Conservation (phyloP, 192 early-diverging fungal species). For the Mortierella alpina region DNA sequence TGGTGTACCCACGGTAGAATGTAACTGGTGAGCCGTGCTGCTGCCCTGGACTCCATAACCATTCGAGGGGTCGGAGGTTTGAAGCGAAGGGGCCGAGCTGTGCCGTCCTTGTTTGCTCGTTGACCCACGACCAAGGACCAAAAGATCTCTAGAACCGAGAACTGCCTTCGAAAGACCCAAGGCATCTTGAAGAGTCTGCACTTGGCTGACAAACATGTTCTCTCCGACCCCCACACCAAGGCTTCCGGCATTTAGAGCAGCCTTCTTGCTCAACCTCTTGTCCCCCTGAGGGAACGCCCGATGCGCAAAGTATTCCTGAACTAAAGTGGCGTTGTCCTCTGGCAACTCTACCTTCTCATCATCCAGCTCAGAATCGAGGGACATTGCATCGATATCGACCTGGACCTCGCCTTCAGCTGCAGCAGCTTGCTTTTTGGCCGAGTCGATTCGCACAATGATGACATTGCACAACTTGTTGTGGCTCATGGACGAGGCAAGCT, state of each 20-base stretch:
- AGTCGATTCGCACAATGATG: constrained; percentile 31
- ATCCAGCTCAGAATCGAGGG: constrained; percentile 22
- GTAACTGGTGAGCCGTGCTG: constrained; percentile 3
- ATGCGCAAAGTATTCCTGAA: constrained; percentile 26
- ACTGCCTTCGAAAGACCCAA: constrained; percentile 43
- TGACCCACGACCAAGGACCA: constrained; percentile 58
- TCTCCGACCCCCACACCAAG: constrained; percentile 39
- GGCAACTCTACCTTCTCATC: constrained; percentile 12
- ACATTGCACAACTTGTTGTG: constrained; percentile 26
- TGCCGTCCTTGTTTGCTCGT: constrained; percentile 18
- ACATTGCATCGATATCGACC: constrained; percentile 20
- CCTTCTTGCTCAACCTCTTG: constrained; percentile 18
- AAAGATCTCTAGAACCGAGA: constrained; percentile 59
- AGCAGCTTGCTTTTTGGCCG: constrained; percentile 2
- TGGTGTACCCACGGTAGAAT: constrained; percentile 12
- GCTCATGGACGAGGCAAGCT: constrained; percentile 37
- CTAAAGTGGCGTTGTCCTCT: constrained; percentile 22
- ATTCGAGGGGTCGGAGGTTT: constrained; percentile 7
- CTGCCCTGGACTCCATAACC: neutral
- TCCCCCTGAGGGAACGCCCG: constrained; percentile 1
- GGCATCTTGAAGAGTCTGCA: constrained; percentile 54
- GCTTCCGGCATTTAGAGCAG: neutral
- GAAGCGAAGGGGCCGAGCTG: constrained; percentile 6
- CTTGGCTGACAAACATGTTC: constrained; percentile 31
- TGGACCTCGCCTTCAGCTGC: neutral